Percentiles rank a stretch among this genome's conserved stretches.
Conservation (phyloP, 2,329 filamentous ascomycete species). For the Cladosporium cucumerinum region DNA sequence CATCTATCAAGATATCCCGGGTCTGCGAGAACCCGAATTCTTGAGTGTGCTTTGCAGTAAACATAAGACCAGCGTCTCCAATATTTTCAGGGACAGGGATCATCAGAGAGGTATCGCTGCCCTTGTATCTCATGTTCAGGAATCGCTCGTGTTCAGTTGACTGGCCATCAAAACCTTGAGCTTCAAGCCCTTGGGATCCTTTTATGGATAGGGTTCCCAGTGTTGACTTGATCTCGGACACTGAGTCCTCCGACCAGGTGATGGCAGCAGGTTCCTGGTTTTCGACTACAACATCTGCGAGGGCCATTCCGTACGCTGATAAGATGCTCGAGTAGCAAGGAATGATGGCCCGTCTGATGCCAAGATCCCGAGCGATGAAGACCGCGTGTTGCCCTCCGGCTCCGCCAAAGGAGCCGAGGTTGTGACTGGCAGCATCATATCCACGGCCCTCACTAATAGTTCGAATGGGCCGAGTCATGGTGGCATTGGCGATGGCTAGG, state of each 20-base stretch:
- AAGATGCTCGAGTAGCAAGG: slow-evolving; percentile 82
- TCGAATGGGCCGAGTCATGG: slow-evolving; percentile 81
- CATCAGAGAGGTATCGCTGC: slow-evolving; percentile 50
- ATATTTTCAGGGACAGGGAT: slow-evolving; percentile 38
- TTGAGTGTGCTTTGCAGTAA: slow-evolving; percentile 38
- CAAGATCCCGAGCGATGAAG: slow-evolving; percentile 74
- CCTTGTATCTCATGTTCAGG: slow-evolving; percentile 50
- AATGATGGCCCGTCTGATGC: slow-evolving; percentile 75
- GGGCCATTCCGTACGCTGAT: slow-evolving; percentile 83
- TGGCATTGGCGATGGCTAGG: slow-evolving; percentile 78
- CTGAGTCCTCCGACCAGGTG: slow-evolving; percentile 45
- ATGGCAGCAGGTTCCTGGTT: slow-evolving; percentile 63
- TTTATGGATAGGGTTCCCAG: slow-evolving; percentile 55
- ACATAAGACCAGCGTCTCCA: slow-evolving; percentile 37
- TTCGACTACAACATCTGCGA: slow-evolving; percentile 86
- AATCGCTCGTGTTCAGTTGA: slow-evolving; percentile 45
- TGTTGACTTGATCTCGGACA: slow-evolving; percentile 47
- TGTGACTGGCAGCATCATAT: slow-evolving; percentile 78
- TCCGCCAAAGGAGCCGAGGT: slow-evolving; percentile 81
- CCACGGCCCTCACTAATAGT: slow-evolving; percentile 85
- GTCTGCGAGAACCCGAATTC: slow-evolving; percentile 43
- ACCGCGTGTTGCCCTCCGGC: slow-evolving; percentile 85
- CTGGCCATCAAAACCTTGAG: slow-evolving; percentile 46
- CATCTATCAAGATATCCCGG: slow-evolving; percentile 41
- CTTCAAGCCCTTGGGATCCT: slow-evolving; percentile 57